Percentiles rank a stretch among this genome's conserved stretches.
Conservation (phyloP, 805 yeast genomes). For the Blastobotrys muscicola region DNA sequence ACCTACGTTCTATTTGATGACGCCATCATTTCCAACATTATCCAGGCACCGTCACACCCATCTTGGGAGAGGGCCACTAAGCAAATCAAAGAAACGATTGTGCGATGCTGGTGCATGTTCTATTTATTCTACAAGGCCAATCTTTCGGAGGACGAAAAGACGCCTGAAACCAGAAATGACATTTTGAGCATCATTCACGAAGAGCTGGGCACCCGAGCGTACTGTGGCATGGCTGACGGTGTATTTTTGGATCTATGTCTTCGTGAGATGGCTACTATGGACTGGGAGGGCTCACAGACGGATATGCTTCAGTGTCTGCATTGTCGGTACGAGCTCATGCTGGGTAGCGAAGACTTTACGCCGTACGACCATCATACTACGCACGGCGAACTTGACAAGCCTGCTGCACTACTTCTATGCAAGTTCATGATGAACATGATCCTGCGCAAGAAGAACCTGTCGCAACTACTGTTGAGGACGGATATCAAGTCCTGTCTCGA, state of each 20-base stretch:
- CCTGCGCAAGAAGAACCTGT: conserved; percentile 47
- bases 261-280: conserved; percentile 37
- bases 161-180: conserved; percentile 29
- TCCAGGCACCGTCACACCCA: conserved; percentile 24
- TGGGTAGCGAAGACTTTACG: conserved; percentile 48
- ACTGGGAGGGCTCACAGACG: conserved; percentile 43
- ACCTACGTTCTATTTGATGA: conserved; percentile 29
- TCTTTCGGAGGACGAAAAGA: conserved; percentile 15
- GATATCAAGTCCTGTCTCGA: conserved; percentile 71
- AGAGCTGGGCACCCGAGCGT: conserved; percentile 56
- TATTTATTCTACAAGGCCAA: conserved; percentile 31
- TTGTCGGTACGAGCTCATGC: conserved; percentile 65
- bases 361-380: conserved; percentile 59
- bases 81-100: conserved; percentile 25
- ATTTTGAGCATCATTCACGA: conserved; percentile 57
- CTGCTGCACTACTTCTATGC: conserved; percentile 34
- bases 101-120: conserved; percentile 28
- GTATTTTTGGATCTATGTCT: conserved; percentile 53
- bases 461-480: conserved; percentile 49
- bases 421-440: conserved; percentile 47
- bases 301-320: conserved; percentile 69
- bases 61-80: conserved; percentile 24
- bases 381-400: conserved; percentile 31
- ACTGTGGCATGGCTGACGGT: conserved; percentile 61
- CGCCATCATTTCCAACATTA: conserved; percentile 22